Conservation (phyloP, 2,329 filamentous ascomycete species). For the Corniculantispora saksenae region DNA sequence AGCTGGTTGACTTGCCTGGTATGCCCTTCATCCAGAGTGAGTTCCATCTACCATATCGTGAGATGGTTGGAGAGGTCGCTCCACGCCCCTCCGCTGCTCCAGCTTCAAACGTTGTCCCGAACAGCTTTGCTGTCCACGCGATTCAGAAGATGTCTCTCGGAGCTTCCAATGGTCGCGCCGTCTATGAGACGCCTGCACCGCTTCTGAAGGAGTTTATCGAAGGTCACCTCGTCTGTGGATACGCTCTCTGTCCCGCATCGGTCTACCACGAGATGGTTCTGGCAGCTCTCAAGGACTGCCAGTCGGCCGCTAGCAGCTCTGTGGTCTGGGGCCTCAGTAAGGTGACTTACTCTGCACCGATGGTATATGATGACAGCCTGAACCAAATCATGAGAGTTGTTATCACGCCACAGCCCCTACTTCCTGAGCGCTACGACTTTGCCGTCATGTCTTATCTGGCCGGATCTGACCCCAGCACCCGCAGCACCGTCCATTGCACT, state of each 20-base stretch:
- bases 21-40: background rate
- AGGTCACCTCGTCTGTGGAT: background rate
- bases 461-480: background rate
- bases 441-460: background rate
- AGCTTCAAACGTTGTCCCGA: background rate
- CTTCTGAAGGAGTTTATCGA: background rate
- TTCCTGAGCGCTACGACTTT: background rate
- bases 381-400: background rate
- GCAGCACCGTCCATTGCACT: background rate
- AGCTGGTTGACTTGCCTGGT: background rate
- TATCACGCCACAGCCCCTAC: background rate
- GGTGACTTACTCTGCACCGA: background rate
- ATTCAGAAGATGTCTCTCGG: background rate
- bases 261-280: constrained; percentile 1
- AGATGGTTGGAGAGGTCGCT: background rate
- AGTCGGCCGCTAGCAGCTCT: background rate
- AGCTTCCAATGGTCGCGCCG: background rate
- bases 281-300: background rate
- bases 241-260: background rate
- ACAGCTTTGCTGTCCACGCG: background rate
- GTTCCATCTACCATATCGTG: background rate
- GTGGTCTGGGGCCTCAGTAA: background rate
- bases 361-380: background rate
- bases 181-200: background rate
- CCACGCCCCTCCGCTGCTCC: background rate